phyloP scores from a whole-genome alignment of 345 rosid species.

The Brassica carinata region DNA sequence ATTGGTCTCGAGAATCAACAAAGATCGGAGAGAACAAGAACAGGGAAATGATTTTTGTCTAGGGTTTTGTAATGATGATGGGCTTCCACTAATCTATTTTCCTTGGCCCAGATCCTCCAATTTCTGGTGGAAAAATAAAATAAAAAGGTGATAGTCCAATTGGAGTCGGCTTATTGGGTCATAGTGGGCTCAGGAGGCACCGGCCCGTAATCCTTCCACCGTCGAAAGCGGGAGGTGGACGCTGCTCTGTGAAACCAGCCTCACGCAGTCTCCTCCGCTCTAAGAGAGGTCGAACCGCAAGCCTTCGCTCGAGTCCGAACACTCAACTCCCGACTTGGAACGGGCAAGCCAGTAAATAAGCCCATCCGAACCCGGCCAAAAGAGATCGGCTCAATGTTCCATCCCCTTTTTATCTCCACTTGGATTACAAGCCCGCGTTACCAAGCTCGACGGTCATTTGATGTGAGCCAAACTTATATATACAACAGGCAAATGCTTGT shows the following conservation, averaged over 20 bases:
- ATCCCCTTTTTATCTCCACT: background rate
- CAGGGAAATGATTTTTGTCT: background rate
- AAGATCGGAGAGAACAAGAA: background rate
- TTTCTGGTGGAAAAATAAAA: background rate
- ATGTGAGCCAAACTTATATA: background rate
- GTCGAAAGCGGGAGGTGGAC: constrained; percentile 34
- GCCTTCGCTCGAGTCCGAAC: background rate
- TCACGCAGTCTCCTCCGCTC: constrained; percentile 22
- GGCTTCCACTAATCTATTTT: background rate
- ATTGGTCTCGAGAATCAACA: background rate
- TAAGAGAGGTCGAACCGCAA: background rate
- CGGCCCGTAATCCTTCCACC: constrained; percentile 46
- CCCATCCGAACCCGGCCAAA: background rate
- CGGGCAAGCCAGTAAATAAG: background rate
- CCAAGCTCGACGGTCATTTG: background rate
- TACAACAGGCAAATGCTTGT: background rate
- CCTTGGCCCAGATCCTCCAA: background rate
- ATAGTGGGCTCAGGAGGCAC: constrained; percentile 14
- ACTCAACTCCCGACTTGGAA: background rate
- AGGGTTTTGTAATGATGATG: background rate
- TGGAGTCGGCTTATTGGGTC: background rate
- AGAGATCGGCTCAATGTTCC: background rate
- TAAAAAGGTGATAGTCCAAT: background rate
- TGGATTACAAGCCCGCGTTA: constrained; percentile 10
- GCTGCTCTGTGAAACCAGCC: constrained; percentile 45